Percentiles rank a stretch among this genome's conserved stretches.
phyloP scores from a whole-genome alignment of 2,329 filamentous ascomycete genomes.

The Colletotrichum limetticola region DNA sequence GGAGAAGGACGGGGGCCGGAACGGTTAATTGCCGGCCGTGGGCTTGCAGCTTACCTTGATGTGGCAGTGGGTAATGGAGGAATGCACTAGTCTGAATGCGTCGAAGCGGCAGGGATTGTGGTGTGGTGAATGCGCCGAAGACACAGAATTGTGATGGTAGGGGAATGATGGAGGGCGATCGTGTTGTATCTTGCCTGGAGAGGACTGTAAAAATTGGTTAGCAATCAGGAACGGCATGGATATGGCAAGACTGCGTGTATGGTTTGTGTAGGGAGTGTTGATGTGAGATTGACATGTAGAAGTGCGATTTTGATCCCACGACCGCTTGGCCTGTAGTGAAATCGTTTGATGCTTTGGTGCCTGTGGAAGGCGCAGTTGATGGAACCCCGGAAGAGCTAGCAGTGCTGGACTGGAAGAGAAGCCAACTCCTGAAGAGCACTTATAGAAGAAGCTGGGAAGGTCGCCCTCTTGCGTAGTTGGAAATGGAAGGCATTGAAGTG shows the following conservation, averaged over 20 bases:
- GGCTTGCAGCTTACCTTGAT: conserved; percentile 31
- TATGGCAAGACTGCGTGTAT: neutral
- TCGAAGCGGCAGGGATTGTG: conserved; percentile 16
- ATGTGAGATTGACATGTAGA: neutral
- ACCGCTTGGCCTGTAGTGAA: conserved; percentile 17
- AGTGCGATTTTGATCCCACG: neutral
- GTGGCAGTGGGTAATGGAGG: neutral
- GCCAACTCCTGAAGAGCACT: conserved; percentile 8
- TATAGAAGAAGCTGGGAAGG: conserved; percentile 3
- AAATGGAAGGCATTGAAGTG: conserved; percentile 2
- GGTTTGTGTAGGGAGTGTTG: conserved; percentile 4
- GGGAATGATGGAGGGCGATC: conserved; percentile 18
- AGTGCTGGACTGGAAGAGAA: neutral
- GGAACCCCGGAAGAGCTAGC: neutral
- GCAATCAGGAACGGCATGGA: conserved; percentile 8
- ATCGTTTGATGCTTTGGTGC: neutral
- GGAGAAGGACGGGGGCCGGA: neutral
- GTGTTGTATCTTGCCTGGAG: conserved; percentile 16
- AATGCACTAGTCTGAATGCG: conserved; percentile 17
- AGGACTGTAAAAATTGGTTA: conserved; percentile 27
- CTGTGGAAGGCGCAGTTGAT: neutral
- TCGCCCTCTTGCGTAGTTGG: neutral
- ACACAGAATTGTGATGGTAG: conserved; percentile 15
- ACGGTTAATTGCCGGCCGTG: conserved; percentile 28
- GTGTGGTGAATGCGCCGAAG: conserved; percentile 21